Evolutionary conservation across 306 rosid species (phyloP).

Genomic region (Lathyrus tuberosus): DNA sequence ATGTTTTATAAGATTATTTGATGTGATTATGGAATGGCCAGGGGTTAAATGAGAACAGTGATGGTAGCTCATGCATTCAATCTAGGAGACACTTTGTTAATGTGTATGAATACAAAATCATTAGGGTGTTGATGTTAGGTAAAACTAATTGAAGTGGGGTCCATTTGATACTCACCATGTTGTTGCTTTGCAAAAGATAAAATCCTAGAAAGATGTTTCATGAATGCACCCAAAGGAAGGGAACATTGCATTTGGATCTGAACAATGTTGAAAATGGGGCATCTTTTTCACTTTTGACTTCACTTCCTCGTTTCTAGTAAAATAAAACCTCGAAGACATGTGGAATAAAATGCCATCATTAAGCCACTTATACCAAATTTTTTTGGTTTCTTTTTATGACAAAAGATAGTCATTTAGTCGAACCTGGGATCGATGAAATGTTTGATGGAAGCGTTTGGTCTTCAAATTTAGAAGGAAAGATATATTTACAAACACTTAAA

Average conservation of each 20-base stretch:
- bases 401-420: too few relatives aligned
- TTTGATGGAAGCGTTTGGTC: too few relatives aligned
- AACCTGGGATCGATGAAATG: too few relatives aligned
- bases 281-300: conserved; percentile 51
- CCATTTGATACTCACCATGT: conserved; percentile 44
- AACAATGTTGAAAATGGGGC: conserved; percentile 38
- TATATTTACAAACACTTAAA: too few relatives aligned
- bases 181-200: conserved; percentile 30
- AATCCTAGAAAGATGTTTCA: conserved; percentile 44
- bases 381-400: conserved; percentile 5
- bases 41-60: conserved; percentile 42
- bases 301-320: conserved; percentile 28
- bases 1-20: conserved; percentile 9
- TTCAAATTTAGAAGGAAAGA: too few relatives aligned
- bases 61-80: conserved; percentile 55
- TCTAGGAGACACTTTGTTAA: conserved; percentile 75
- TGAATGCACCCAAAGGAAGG: conserved; percentile 53
- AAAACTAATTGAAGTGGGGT: conserved; percentile 63
- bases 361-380: conserved; percentile 19
- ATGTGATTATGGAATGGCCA: conserved; percentile 19
- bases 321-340: background rate
- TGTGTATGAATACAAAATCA: conserved; percentile 63
- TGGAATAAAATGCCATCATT: conserved; percentile 35
- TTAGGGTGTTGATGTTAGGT: conserved; percentile 54
- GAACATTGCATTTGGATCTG: conserved; percentile 58